phyloP scores from a whole-genome alignment of 768 basidiomycete species.

The Lyophyllum semitale region DNA sequence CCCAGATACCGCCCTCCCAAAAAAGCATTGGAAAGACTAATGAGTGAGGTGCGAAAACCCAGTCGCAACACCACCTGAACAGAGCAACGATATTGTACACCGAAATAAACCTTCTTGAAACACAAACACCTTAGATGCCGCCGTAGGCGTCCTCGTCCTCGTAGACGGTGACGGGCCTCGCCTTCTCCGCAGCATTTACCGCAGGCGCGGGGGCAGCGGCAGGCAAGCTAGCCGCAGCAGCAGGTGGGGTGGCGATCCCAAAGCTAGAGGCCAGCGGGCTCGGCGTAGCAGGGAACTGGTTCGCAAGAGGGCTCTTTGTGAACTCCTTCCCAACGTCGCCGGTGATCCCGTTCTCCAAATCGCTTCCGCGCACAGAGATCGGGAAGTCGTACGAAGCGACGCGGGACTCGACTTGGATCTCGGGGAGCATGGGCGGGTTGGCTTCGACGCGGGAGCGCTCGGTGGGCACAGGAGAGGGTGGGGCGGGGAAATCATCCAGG shows the following conservation, averaged over 20 bases:
- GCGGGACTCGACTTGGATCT: conserved; percentile 47
- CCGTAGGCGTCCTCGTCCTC: conserved; percentile 23
- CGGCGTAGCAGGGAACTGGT: conserved; percentile 37
- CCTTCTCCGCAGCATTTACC: conserved; percentile 2
- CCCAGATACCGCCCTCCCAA: conserved; percentile 6
- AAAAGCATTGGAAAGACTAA: neutral
- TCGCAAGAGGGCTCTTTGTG: conserved; percentile 22
- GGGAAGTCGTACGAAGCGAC: conserved; percentile 18
- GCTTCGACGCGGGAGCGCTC: conserved; percentile 48
- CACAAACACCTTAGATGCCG: conserved; percentile 15
- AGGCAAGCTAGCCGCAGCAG: conserved; percentile 10
- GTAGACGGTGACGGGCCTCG: conserved; percentile 24
- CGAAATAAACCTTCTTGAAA: neutral
- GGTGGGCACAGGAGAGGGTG: conserved; percentile 35
- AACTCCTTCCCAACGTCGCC: conserved; percentile 9
- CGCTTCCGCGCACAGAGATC: conserved; percentile 10
- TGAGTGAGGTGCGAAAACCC: neutral
- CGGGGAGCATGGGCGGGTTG: conserved; percentile 53
- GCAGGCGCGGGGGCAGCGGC: conserved; percentile 11
- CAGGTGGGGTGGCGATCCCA: conserved; percentile 8
- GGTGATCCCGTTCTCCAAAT: conserved; percentile 13
- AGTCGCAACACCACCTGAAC: neutral
- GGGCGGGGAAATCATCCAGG: conserved; percentile 38
- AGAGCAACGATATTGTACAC: conserved; percentile 6
- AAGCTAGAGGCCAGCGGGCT: conserved; percentile 43